Conservation (phyloP, 495 filamentous ascomycete genomes). For the Xylona heveae region DNA sequence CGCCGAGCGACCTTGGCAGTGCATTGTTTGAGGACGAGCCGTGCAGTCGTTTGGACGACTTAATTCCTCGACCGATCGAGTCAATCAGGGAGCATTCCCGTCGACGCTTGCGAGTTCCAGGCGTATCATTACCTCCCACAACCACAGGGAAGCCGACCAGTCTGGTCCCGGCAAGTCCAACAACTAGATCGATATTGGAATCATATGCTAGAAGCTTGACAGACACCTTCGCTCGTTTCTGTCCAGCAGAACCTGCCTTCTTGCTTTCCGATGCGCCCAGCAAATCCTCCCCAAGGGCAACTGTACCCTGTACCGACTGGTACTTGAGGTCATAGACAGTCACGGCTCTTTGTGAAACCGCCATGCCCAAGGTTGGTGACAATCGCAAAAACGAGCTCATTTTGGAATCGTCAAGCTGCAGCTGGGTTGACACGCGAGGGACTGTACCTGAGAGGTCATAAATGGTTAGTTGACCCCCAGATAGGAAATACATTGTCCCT, state of each 20-base stretch:
- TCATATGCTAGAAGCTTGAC: conserved; percentile 1
- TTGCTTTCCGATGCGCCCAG: not conserved
- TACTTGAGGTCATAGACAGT: conserved; percentile 16
- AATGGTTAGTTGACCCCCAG: conserved; percentile 19
- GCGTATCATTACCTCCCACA: not conserved
- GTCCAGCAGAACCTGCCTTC: no score
- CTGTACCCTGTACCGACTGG: conserved; percentile 11
- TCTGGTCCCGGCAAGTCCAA: not conserved
- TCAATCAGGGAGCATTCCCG: conserved; percentile 2
- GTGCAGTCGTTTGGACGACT: not conserved
- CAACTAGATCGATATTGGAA: not conserved
- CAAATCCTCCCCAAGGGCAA: conserved; percentile 3
- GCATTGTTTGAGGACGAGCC: no score
- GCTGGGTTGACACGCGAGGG: conserved; percentile 14
- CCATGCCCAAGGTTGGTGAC: conserved; percentile 10
- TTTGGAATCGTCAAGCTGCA: not conserved
- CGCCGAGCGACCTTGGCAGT: no score
- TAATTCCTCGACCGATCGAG: conserved; percentile 3
- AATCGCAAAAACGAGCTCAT: conserved; percentile 22
- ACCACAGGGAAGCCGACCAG: conserved; percentile 1
- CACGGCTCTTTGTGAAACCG: conserved; percentile 8
- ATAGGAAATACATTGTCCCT: conserved; percentile 31
- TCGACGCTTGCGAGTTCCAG: not conserved
- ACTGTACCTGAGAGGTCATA: conserved; percentile 28
- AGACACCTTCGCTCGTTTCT: not conserved